phyloP scores from a whole-genome alignment of 306 rosid species.

The Cicer chorassanicum region DNA sequence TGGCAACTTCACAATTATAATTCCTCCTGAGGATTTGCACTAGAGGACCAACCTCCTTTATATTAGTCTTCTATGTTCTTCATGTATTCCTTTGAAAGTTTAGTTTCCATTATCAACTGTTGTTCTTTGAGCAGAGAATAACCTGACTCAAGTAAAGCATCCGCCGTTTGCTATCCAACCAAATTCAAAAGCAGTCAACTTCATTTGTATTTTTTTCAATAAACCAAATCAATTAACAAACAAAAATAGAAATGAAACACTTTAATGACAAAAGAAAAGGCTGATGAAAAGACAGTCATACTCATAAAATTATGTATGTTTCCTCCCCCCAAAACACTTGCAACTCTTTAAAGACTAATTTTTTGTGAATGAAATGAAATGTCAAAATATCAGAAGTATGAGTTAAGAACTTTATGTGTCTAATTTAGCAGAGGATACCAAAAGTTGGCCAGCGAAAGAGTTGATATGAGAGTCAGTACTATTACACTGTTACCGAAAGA shows the following conservation, averaged over 20 bases:
- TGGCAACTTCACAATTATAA: constrained; percentile 32
- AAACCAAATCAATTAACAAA: constrained; percentile 17
- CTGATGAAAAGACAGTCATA: background rate
- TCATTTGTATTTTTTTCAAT: constrained; percentile 34
- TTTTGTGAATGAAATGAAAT: constrained; percentile 18
- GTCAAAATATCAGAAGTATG: constrained; percentile 12
- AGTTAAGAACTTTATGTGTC: background rate
- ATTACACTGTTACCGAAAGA: background rate
- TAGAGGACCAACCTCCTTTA: constrained; percentile 18
- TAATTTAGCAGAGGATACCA: background rate
- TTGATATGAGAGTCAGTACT: background rate
- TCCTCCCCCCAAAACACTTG: constrained; percentile 16
- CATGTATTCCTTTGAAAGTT: constrained; percentile 96
- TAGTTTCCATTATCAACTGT: constrained; percentile 80
- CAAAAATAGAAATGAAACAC: background rate
- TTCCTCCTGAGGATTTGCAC: background rate
- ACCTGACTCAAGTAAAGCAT: constrained; percentile 86
- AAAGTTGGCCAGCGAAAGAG: too few species aligned
- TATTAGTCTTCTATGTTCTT: constrained; percentile 77
- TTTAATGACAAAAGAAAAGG: background rate
- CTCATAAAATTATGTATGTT: background rate
- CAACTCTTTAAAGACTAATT: constrained; percentile 13
- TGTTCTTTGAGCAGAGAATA: constrained; percentile 81
- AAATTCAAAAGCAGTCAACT: constrained; percentile 45
- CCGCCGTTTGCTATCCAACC: constrained; percentile 80